Evolutionary conservation across 352 stramenopile species (phyloP).

Genomic region (Phytophthora hibernalis): DNA sequence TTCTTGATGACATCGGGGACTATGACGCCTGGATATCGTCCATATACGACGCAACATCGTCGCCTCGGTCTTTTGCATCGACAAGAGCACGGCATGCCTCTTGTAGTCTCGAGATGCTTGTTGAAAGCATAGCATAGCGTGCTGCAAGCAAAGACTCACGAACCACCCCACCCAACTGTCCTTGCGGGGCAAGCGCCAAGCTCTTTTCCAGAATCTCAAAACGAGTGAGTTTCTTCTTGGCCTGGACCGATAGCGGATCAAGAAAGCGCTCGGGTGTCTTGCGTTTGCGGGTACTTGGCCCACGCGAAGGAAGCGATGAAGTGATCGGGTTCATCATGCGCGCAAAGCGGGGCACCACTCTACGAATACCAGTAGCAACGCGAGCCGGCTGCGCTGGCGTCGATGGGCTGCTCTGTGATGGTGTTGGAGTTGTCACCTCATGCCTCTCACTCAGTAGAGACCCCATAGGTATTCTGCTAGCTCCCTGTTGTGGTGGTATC

Average conservation of each 20-base stretch:
- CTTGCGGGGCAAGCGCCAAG: background rate
- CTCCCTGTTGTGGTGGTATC: background rate
- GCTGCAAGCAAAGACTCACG: background rate
- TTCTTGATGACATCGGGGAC: background rate
- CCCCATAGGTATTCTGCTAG: no score
- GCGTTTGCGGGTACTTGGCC: background rate
- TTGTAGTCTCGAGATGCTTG: background rate
- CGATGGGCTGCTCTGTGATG: background rate
- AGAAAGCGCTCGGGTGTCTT: background rate
- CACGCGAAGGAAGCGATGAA: background rate
- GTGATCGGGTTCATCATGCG: background rate
- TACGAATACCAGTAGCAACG: background rate
- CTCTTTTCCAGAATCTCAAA: background rate
- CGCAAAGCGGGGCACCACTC: background rate
- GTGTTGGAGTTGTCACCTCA: background rate
- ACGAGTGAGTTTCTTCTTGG: background rate
- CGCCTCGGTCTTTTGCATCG: background rate
- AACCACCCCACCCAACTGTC: background rate
- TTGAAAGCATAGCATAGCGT: background rate
- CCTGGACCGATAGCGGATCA: background rate
- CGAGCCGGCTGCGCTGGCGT: background rate
- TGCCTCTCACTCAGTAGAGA: background rate
- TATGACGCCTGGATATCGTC: background rate
- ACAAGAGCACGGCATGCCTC: background rate
- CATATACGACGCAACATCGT: background rate